Conservation (phyloP, 768 basidiomycete species). For the Amylocystis lapponica region DNA sequence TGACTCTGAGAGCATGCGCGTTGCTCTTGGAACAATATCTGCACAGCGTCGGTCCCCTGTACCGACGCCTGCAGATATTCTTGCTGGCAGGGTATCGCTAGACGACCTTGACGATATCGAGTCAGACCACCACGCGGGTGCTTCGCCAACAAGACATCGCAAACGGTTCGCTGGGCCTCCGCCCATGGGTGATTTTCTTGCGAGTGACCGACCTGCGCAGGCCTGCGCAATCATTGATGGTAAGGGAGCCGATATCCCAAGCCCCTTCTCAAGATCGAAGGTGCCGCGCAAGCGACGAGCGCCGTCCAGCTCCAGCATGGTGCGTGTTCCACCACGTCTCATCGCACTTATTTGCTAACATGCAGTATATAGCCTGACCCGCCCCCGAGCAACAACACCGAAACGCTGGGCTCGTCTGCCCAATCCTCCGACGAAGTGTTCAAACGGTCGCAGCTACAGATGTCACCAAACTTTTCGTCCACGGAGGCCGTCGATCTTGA, state of each 20-base stretch:
- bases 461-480: constrained; percentile 32
- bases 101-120: constrained; percentile 22
- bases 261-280: constrained; percentile 9
- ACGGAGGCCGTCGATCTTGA: constrained; percentile 59
- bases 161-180: constrained; percentile 21
- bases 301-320: background rate
- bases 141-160: background rate
- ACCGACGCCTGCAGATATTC: constrained; percentile 61
- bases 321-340: background rate
- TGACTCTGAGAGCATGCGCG: constrained; percentile 19
- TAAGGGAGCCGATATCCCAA: constrained; percentile 22
- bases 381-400: no score
- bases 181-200: constrained; percentile 34
- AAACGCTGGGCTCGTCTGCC: constrained; percentile 7
- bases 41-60: constrained; percentile 21
- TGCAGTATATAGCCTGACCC: no score
- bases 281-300: background rate
- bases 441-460: constrained; percentile 21
- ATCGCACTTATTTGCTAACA: no score
- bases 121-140: no score
- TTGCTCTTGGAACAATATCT: constrained; percentile 22
- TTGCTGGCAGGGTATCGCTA: constrained; percentile 55
- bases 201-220: background rate
- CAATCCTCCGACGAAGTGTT: constrained; percentile 33
- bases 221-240: constrained; percentile 9